These are phyloP conservation scores for Scheffersomyces titani DNA, from an alignment of 1,139 yeast species.

Conservation along the genomic window DNA sequence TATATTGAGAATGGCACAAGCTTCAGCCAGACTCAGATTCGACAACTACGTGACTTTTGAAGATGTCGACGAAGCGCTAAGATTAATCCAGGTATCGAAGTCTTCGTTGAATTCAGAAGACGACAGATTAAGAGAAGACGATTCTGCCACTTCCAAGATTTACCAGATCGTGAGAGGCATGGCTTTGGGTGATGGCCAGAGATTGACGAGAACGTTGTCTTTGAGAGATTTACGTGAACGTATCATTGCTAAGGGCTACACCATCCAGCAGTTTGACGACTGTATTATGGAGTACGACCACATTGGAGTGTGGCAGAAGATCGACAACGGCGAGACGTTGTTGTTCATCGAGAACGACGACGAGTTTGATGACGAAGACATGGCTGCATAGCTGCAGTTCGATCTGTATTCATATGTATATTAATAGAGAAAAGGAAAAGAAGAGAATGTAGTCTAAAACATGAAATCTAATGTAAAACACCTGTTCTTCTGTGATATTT, in stretches of 20 bases:
- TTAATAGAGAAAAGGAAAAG: not conserved
- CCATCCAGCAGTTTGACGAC: slow-evolving; percentile 72
- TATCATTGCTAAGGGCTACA: slow-evolving; percentile 82
- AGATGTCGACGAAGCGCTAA: slow-evolving; percentile 95
- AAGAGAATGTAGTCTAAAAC: not conserved
- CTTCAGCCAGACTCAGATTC: slow-evolving; percentile 87
- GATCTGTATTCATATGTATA: not conserved
- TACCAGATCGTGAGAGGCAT: slow-evolving; percentile 59
- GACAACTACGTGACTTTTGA: slow-evolving; percentile 66
- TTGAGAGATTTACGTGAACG: slow-evolving; percentile 63
- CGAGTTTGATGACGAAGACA: slow-evolving; percentile 24
- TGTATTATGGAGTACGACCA: slow-evolving; percentile 75
- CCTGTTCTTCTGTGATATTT: too few relatives aligned
- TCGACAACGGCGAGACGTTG: slow-evolving; percentile 64
- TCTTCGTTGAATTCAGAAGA: slow-evolving; percentile 68
- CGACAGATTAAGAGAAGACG: slow-evolving; percentile 51
- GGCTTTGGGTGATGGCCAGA: slow-evolving; percentile 50
- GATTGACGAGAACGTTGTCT: slow-evolving; percentile 45
- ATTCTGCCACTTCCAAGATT: slow-evolving; percentile 56
- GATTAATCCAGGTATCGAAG: slow-evolving; percentile 84
- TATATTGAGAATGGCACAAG: slow-evolving; percentile 90
- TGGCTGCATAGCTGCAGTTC: slow-evolving; percentile 10
- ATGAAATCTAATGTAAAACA: too few relatives aligned
- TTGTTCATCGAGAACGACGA: slow-evolving; percentile 37
- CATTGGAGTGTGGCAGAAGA: slow-evolving; percentile 75